Base-by-base conservation (phyloP, 805 yeast genomes). In the Kockiozyma suomiensis region DNA sequence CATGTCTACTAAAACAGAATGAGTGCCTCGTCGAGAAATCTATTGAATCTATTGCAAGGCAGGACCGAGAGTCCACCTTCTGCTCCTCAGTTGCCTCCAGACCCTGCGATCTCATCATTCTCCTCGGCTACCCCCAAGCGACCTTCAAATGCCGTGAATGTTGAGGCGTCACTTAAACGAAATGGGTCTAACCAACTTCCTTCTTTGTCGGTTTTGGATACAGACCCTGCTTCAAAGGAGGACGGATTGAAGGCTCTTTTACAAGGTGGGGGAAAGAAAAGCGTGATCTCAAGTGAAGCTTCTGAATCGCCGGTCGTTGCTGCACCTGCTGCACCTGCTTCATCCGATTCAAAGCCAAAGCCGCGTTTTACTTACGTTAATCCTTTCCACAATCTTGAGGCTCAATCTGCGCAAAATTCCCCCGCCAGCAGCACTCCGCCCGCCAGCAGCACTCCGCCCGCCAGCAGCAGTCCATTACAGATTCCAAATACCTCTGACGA, bases 291-390 rank as follows among this genome's bases (percentile, higher is more conserved):
- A 10, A 28, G 46, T 10, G 49, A 12, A n/a, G 21, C 42, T 25
- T 57, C 4, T 12, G 47, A 21, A 46, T 8, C 57, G 26, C 12
- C 28, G 5, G 37, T 25, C 32, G 40, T 50, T 13, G 4, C 45
- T 7, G 55, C 48, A 12, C 40, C 51, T 15, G 26, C 33, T 4
- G 23, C 45, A 15, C 26, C 56, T 25, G 51, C 15, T 21, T 6
- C 48, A 3, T 13, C 47, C 4, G 30, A 51, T 15, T 21, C 49
- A n/a, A 40, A n/a, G 8, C 6, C 46, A 21, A 56, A 56, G 43
- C 52, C 64, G 10, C 47, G 61, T 25, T 60, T 60, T 30, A 60
- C 61, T 2, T 61, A 61, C 28, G 59, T 46, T 37, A 58, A 61
- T 35, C 65, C 65, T 32, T 61, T 61, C 19, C 46, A 51, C 26